These are phyloP conservation scores for Rhodotorula toruloides DNA, from an alignment of 768 basidiomycete species.

Conservation along the genomic window DNA sequence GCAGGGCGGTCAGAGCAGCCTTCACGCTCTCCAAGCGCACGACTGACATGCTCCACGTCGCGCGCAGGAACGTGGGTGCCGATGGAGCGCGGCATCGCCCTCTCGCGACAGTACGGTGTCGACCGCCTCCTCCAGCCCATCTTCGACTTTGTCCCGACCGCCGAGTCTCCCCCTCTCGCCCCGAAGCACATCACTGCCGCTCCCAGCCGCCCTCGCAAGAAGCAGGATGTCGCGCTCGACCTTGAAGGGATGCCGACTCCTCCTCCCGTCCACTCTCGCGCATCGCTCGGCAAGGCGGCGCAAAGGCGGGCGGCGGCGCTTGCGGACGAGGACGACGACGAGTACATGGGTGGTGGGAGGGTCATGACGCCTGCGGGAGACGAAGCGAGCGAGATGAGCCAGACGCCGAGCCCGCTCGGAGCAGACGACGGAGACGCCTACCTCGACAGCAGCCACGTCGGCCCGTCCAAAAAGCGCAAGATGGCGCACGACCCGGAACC, in stretches of 20 bases:
- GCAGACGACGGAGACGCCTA: constrained; percentile 40
- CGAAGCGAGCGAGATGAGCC: constrained; percentile 77
- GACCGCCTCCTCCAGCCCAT: constrained; percentile 80
- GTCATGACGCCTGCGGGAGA: constrained; percentile 87
- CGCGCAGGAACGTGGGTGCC: constrained; percentile 93
- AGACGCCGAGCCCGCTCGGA: constrained; percentile 79
- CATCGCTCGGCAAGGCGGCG: constrained; percentile 13
- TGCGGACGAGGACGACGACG: constrained; percentile 6
- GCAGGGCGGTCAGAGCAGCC: too few species aligned
- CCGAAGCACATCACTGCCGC: constrained; percentile 89
- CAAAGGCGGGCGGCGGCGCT: constrained; percentile 11
- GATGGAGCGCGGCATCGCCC: constrained; percentile 73
- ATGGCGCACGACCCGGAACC: constrained; percentile 10
- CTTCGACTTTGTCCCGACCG: constrained; percentile 85
- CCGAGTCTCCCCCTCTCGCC: constrained; percentile 80
- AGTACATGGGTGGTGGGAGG: constrained; percentile 52
- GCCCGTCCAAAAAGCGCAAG: constrained; percentile 32
- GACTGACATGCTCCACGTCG: neutral
- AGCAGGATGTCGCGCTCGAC: constrained; percentile 30
- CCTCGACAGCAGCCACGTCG: neutral
- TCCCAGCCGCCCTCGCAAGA: constrained; percentile 46
- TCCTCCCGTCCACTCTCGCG: neutral
- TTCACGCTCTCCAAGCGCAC: neutral
- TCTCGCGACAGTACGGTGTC: constrained; percentile 90
- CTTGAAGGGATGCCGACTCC: constrained; percentile 21